phyloP scores from a whole-genome alignment of 345 rosid species.

The Turritis glabra region DNA sequence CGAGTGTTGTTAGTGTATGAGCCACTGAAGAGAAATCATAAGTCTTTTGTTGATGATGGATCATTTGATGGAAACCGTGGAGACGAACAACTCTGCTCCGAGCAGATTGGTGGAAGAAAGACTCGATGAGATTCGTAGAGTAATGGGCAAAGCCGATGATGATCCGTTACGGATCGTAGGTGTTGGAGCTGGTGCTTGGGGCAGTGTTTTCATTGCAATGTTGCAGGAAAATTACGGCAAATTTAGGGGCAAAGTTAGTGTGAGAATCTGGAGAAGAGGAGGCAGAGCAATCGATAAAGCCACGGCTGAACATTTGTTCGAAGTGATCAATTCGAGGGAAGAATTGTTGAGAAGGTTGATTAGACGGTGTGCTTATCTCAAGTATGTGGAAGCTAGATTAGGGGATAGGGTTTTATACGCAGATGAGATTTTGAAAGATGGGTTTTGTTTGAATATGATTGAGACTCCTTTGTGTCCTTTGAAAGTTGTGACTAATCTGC shows the following conservation, averaged over 20 bases:
- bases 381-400: slow-evolving; percentile 92
- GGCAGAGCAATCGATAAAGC: slow-evolving; percentile 72
- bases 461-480: slow-evolving; percentile 93
- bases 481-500: slow-evolving; percentile 94
- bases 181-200: slow-evolving; percentile 99
- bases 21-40: slow-evolving; percentile 10
- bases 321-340: slow-evolving; percentile 92
- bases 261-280: slow-evolving; percentile 93
- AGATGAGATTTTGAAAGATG: slow-evolving; percentile 96
- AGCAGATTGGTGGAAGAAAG: slow-evolving; percentile 56
- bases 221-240: slow-evolving; percentile 80
- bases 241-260: slow-evolving; percentile 70
- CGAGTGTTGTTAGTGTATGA: not conserved
- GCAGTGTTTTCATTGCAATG: slow-evolving; percentile 92
- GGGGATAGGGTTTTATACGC: slow-evolving; percentile 84
- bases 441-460: slow-evolving; percentile 93
- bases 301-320: slow-evolving; percentile 87
- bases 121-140: slow-evolving; percentile 72
- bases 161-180: slow-evolving; percentile 91
- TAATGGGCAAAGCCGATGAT: slow-evolving; percentile 73
- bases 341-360: slow-evolving; percentile 88
- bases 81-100: slow-evolving; percentile 25
- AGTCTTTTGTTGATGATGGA: slow-evolving; percentile 20
- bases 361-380: slow-evolving; percentile 88
- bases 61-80: slow-evolving; percentile 12